Base-by-base conservation (phyloP, 2,329 filamentous ascomycete genomes). In the Aspergillus viridinutans region DNA sequence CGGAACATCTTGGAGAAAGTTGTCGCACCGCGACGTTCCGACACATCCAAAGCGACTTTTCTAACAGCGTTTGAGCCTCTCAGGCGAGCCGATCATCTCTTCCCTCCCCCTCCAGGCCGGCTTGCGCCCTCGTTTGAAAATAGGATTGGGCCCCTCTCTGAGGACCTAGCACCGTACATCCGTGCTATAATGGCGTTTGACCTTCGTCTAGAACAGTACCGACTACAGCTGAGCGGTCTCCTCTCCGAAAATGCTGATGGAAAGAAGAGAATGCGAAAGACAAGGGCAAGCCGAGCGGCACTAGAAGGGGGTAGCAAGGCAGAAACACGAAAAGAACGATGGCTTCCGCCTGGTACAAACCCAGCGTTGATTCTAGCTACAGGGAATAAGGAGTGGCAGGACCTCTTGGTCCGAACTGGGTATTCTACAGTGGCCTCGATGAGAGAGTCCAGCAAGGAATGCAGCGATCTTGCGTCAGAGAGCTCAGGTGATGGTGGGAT, bases 131-230 rank as follows among this genome's bases (percentile, higher is more conserved):
- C 88, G 0, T 91, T 96, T 62, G 91, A 96, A 65, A 85, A 89
- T 47, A 85, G 85, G 0, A 76, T 89, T 65, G 71, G 74, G 0
- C 78, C 87, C 21, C 84, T 96, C 32, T 81, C 84, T 0, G 77
- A 87, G 12, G 94, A 99, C 61, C 79, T 97, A 1, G 92, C 92
- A 0, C 94, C 95, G 0, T 97, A 90, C 71, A 84, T 97, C n/a
- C 89, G 95, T 10, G 81, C 83, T 40, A 97, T 99, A 58, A 86
- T 93, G 1, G 81, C 86, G 0, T 89, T 88, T 68, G 93, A 97
- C 64, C 77, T 85, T 21, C 81, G 80, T 1, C 81, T 94, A 1
- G 88, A 91, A 66, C 79, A 85, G 59, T 84, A 90, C 61, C 83
- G 90, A 10, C 70, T 83, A 7, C 81, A 82, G 20, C 73, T 90